Percentiles rank a stretch among this genome's conserved stretches.
Evolutionary conservation across 2,329 filamentous ascomycete species (phyloP).

Genomic region (Exophiala sp.): DNA sequence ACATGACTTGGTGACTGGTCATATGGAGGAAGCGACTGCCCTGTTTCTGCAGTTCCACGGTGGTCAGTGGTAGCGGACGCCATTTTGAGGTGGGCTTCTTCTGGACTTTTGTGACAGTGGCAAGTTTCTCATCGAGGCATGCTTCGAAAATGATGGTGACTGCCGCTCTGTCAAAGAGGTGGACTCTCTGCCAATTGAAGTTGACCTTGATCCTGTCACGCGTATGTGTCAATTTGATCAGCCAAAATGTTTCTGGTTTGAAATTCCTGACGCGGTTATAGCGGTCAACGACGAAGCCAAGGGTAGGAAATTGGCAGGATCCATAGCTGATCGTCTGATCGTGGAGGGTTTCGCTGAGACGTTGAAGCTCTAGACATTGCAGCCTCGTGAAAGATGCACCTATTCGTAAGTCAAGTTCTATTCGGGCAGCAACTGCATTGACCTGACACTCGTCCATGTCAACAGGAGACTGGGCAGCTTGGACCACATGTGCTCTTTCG

Average conservation of each 20-base stretch:
- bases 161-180: conserved; percentile 82
- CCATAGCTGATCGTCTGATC: conserved; percentile 76
- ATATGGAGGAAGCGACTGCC: conserved; percentile 86
- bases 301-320: conserved; percentile 93
- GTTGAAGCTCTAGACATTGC: conserved; percentile 73
- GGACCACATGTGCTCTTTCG: conserved; percentile 85
- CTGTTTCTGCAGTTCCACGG: conserved; percentile 94
- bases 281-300: conserved; percentile 94
- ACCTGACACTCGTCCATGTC: conserved; percentile 81
- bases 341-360: conserved; percentile 64
- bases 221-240: conserved; percentile 76
- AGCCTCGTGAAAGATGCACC: conserved; percentile 90
- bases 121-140: conserved; percentile 71
- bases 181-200: conserved; percentile 77
- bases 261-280: conserved; percentile 95
- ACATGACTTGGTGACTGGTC: conserved; percentile 88
- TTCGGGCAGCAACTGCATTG: conserved; percentile 80
- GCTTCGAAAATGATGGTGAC: conserved; percentile 80
- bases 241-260: conserved; percentile 88
- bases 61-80: conserved; percentile 90
- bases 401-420: conserved; percentile 88
- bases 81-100: conserved; percentile 92
- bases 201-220: conserved; percentile 74
- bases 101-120: conserved; percentile 77
- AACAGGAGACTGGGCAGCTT: conserved; percentile 73